These are phyloP conservation scores for Mortierella claussenii DNA, from an alignment of 192 early-diverging fungal genomes.

Conservation along the genomic window DNA sequence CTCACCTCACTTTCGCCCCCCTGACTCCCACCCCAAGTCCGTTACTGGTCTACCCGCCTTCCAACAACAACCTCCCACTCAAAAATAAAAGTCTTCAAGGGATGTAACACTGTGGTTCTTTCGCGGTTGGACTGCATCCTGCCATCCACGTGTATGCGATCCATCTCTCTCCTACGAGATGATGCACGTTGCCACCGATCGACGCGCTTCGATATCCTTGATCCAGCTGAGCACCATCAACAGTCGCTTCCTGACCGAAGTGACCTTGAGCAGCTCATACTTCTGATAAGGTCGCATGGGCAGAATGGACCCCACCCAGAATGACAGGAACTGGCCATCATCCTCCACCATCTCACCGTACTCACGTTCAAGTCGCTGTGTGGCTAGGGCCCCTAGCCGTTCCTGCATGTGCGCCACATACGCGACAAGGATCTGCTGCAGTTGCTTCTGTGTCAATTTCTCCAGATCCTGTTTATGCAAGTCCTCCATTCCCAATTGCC, in stretches of 20 bases:
- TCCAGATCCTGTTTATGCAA: conserved; percentile 25
- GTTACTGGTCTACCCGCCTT: no score
- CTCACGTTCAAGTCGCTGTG: conserved; percentile 49
- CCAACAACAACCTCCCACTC: no score
- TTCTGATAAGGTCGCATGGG: conserved; percentile 60
- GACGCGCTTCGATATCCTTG: conserved; percentile 42
- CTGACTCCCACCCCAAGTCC: no score
- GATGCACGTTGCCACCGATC: conserved; percentile 22
- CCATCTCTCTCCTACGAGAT: conserved; percentile 4
- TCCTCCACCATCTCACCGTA: conserved; percentile 56
- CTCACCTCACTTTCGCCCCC: no score
- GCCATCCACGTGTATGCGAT: no score
- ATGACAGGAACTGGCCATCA: conserved; percentile 53
- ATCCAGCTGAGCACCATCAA: conserved; percentile 59
- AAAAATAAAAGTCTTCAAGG: no score
- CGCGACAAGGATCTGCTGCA: conserved; percentile 42
- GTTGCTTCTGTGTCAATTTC: conserved; percentile 22
- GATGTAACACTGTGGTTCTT: no score
- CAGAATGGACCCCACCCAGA: conserved; percentile 63
- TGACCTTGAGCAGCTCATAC: conserved; percentile 50
- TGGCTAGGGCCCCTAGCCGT: conserved; percentile 39
- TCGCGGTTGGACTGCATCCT: no score
- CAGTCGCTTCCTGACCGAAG: conserved; percentile 59
- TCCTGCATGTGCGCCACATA: conserved; percentile 50
- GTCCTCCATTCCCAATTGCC: conserved; percentile 17